phyloP scores from a whole-genome alignment of 495 filamentous ascomycete species.

The Aspergillus conjunctus region DNA sequence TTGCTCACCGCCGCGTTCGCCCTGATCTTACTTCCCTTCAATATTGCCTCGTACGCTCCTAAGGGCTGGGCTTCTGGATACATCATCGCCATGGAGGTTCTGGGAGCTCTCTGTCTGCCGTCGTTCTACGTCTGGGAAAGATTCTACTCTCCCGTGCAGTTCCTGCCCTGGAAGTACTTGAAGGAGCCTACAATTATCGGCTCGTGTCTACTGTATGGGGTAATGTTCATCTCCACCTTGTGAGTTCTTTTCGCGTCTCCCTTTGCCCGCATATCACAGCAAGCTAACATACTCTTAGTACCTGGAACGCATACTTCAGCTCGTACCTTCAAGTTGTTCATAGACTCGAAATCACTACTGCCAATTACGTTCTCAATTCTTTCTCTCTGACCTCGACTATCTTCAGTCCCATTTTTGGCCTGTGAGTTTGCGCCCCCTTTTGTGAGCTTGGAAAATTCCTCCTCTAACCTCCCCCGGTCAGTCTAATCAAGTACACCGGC shows the following conservation, averaged over 20 bases:
- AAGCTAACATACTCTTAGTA: constrained; percentile 22
- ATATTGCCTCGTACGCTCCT: constrained; percentile 47
- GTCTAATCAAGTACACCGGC: constrained; percentile 51
- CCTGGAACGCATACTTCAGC: constrained; percentile 62
- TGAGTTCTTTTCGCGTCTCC: constrained; percentile 19
- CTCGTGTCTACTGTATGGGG: constrained; percentile 52
- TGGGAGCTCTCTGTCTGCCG: constrained; percentile 54
- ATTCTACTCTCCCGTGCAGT: constrained; percentile 49
- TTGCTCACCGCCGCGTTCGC: constrained; percentile 56
- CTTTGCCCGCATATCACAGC: not conserved
- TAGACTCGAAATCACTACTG: constrained; percentile 50
- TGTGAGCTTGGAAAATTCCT: not conserved
- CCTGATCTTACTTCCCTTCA: constrained; percentile 42
- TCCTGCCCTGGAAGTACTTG: constrained; percentile 59
- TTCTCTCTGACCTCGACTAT: constrained; percentile 49
- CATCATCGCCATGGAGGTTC: constrained; percentile 55
- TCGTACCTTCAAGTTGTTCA: constrained; percentile 71
- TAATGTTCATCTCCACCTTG: constrained; percentile 63
- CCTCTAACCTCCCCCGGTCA: constrained; percentile 7
- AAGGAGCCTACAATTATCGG: constrained; percentile 62
- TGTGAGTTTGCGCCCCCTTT: not conserved
- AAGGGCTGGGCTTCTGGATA: constrained; percentile 49
- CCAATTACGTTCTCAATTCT: constrained; percentile 53
- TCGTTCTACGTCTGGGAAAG: constrained; percentile 58
- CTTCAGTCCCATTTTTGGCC: constrained; percentile 45